These are phyloP conservation scores for Dalbergia cultrata DNA, from an alignment of 306 rosid species.

Conservation along the genomic window DNA sequence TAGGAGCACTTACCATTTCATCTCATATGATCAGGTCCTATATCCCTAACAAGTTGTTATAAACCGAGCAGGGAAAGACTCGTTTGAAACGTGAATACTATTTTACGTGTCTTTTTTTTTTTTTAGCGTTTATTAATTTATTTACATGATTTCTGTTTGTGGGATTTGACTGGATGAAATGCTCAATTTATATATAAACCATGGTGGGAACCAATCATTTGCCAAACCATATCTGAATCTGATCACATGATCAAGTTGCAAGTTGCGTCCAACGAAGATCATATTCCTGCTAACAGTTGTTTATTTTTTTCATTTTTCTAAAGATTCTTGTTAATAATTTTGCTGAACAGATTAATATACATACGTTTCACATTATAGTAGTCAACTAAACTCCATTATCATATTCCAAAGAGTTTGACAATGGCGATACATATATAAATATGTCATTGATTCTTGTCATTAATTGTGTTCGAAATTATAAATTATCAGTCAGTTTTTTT, in stretches of 20 bases:
- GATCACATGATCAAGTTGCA: conserved; percentile 34
- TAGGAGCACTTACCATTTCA: too few relatives aligned
- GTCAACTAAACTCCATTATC: background rate
- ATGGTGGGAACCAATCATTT: background rate
- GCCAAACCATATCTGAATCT: background rate
- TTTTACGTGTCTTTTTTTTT: background rate
- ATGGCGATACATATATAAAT: background rate
- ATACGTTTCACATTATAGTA: conserved; percentile 1
- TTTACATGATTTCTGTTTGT: background rate
- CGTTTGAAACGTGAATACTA: background rate
- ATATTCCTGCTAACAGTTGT: background rate
- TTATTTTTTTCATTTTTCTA: background rate
- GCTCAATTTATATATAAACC: background rate
- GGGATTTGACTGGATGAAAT: background rate
- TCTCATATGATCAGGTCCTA: too few relatives aligned
- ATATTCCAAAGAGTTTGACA: conserved; percentile 7
- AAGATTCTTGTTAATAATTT: background rate
- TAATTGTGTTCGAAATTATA: conserved; percentile 1
- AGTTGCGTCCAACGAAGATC: background rate
- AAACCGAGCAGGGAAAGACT: background rate
- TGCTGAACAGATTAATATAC: background rate
- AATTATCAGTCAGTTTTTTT: background rate
- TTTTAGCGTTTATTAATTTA: background rate
- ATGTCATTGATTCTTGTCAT: background rate
- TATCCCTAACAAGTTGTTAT: background rate